Evolutionary conservation across 2,329 filamentous ascomycete species (phyloP).

Genomic region (Exophiala sp.): DNA sequence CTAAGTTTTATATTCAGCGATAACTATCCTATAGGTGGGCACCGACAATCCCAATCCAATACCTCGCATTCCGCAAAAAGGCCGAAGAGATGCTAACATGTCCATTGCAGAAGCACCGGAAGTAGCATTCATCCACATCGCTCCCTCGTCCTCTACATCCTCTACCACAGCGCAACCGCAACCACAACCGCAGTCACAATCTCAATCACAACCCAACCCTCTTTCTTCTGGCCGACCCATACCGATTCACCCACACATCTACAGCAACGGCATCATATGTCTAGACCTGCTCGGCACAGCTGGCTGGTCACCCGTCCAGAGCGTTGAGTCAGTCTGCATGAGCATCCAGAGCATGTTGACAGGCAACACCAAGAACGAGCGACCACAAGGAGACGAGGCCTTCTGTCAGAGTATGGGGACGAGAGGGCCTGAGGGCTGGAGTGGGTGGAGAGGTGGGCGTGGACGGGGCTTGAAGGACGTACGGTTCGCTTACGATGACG

Average conservation of each 20-base stretch:
- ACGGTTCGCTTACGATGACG: conserved; percentile 90
- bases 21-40: conserved; percentile 82
- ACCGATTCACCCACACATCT: conserved; percentile 95
- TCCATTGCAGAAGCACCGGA: conserved; percentile 74
- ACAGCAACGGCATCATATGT: conserved; percentile 98
- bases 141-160: conserved; percentile 43
- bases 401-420: conserved; percentile 60
- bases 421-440: conserved; percentile 27
- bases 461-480: conserved; percentile 86
- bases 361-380: conserved; percentile 85
- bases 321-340: conserved; percentile 95
- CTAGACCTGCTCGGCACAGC: conserved; percentile 83
- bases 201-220: conserved; percentile 27
- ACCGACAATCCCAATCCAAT: neutral
- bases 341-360: conserved; percentile 98
- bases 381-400: conserved; percentile 83
- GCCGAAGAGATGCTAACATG: neutral
- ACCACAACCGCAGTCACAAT: conserved; percentile 24
- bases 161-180: conserved; percentile 9
- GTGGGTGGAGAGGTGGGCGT: conserved; percentile 39
- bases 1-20: conserved; percentile 82
- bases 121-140: conserved; percentile 74
- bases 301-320: conserved; percentile 96
- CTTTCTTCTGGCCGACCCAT: conserved; percentile 55
- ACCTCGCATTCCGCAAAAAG: neutral